phyloP scores from a whole-genome alignment of 2,329 filamentous ascomycete species.

The Allantophomopsis cytisporea region DNA sequence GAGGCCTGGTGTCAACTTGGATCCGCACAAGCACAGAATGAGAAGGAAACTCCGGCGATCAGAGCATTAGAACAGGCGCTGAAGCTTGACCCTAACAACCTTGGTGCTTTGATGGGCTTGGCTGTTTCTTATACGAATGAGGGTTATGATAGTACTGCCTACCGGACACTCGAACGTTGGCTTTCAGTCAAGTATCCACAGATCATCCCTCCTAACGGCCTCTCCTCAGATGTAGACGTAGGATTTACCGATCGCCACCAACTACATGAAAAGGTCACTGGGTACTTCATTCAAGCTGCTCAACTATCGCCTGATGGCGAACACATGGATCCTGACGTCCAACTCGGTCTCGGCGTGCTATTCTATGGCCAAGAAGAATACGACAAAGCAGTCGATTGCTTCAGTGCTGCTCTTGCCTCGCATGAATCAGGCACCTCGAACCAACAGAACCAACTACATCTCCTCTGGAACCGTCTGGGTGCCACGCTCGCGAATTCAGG shows the following conservation, averaged over 20 bases:
- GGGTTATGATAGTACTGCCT: slow-evolving; percentile 93
- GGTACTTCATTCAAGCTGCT: slow-evolving; percentile 82
- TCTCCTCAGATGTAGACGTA: slow-evolving; percentile 67
- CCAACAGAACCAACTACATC: slow-evolving; percentile 72
- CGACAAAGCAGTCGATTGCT: slow-evolving; percentile 97
- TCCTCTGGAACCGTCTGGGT: slow-evolving; percentile 94
- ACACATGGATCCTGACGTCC: slow-evolving; percentile 96
- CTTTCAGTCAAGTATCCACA: slow-evolving; percentile 87
- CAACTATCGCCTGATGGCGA: slow-evolving; percentile 84
- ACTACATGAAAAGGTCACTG: slow-evolving; percentile 80
- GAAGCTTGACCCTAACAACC: slow-evolving; percentile 75
- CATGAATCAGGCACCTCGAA: slow-evolving; percentile 77
- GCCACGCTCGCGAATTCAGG: slow-evolving; percentile 93
- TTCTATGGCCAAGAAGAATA: slow-evolving; percentile 98
- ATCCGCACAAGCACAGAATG: slow-evolving; percentile 89
- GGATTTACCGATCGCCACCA: slow-evolving; percentile 88
- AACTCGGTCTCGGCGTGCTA: slow-evolving; percentile 89
- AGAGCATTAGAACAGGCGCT: slow-evolving; percentile 84
- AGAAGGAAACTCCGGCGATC: slow-evolving; percentile 94
- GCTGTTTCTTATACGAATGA: slow-evolving; percentile 98
- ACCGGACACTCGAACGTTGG: slow-evolving; percentile 93
- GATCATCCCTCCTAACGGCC: slow-evolving; percentile 53
- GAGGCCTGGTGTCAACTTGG: slow-evolving; percentile 92
- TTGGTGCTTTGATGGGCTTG: slow-evolving; percentile 84
- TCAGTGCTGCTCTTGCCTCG: slow-evolving; percentile 77